Conservation (phyloP, 2,329 filamentous ascomycete species). For the Graphiopsis chlorocephala region DNA sequence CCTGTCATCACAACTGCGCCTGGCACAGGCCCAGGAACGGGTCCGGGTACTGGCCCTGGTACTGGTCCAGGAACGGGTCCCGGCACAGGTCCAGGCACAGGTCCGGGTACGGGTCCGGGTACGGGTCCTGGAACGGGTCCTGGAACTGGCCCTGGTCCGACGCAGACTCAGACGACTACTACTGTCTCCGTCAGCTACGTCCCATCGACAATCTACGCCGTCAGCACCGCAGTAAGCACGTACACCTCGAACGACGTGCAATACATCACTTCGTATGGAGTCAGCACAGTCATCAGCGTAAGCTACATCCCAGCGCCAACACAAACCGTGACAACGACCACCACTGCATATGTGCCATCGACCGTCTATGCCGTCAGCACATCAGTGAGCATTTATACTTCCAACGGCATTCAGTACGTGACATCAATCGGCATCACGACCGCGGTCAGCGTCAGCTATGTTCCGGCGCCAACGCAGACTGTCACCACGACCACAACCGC, state of each 20-base stretch:
- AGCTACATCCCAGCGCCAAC: slow-evolving; percentile 24
- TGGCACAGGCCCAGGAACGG: slow-evolving; percentile 16
- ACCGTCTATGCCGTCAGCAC: slow-evolving; percentile 28
- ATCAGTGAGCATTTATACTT: slow-evolving; percentile 25
- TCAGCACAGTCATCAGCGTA: slow-evolving; percentile 27
- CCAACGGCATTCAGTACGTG: slow-evolving; percentile 26
- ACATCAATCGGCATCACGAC: slow-evolving; percentile 30
- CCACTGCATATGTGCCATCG: slow-evolving; percentile 22
- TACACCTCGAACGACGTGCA: slow-evolving; percentile 27
- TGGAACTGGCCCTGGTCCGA: slow-evolving; percentile 18
- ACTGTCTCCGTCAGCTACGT: slow-evolving; percentile 18
- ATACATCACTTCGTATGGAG: slow-evolving; percentile 26
- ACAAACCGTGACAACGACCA: slow-evolving; percentile 28
- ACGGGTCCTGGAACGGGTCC: slow-evolving; percentile 21
- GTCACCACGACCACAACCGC: slow-evolving; percentile 27
- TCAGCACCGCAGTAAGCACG: slow-evolving; percentile 27
- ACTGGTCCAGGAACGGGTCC: not conserved
- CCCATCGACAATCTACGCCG: slow-evolving; percentile 26
- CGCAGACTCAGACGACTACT: slow-evolving; percentile 5
- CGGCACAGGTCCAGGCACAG: slow-evolving; percentile 16
- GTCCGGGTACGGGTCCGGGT: slow-evolving; percentile 18
- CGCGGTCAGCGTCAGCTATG: slow-evolving; percentile 24
- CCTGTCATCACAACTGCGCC: slow-evolving; percentile 16
- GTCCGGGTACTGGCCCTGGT: slow-evolving; percentile 16
- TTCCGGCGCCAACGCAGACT: slow-evolving; percentile 24